Evolutionary conservation across 257 asterid species (phyloP), one percentile per base, ranked within the genome.

Genomic region (Nicotiana noctiflora): DNA sequence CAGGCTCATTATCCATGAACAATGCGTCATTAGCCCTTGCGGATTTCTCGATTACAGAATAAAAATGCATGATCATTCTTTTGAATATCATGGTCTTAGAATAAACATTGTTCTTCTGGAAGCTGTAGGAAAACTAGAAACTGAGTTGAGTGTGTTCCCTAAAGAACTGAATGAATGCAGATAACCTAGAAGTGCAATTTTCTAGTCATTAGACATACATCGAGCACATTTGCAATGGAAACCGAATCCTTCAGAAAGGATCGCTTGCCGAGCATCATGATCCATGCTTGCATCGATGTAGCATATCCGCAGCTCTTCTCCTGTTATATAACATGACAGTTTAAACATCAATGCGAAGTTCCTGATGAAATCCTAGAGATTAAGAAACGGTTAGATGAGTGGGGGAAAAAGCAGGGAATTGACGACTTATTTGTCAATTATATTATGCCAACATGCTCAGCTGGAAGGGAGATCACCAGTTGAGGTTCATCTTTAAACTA

Each of bases 271-370:
- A 81, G 96, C 95, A 82, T 92, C 87, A 61, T 82, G 88, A 79
- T 88, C 91, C 98, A 93, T 87, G 89, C 98, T 94, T 21, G 96
- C 94, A 18, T 94, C 98, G 55, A 91, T 90, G 76, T 92, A 94
- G 87, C 98, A 90, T 85, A 94, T 92, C 77, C 94, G 86, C 89
- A 93, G 25, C 86, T 94, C 98, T 86, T 94, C 98, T 77, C 87
- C 96, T 92, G 90, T 40, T 40, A 85, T 81, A 80, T 29, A 77
- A 18, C 86, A 83, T n/a, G 76, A 31, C 67, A 61, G 61, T 49
- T 27, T 53, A 64, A 52, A 21, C 34, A 15, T 19, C 25, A 15
- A 23, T 7, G 29, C 27, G 40, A 61, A 61, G 67, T 25, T 61
- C 8, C 37, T 1, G 67, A 61, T 25, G 5, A 63, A 63, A 27